Base-by-base conservation (phyloP, 2,329 filamentous ascomycete species). In the Leptosphaerulina australis region DNA sequence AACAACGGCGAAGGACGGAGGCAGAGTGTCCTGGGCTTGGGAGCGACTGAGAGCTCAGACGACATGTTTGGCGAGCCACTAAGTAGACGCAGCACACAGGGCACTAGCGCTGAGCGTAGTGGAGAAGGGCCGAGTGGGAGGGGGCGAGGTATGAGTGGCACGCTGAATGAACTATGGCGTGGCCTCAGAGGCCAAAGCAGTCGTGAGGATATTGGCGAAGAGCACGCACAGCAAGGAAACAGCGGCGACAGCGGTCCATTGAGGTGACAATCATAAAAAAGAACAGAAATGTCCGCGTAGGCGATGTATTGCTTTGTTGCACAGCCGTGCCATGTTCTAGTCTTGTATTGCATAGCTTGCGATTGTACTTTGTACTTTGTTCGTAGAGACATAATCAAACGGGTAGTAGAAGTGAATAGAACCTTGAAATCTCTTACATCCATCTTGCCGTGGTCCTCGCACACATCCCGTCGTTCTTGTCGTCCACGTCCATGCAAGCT, bases 71-170 rank as follows among this genome's bases (percentile, higher is more conserved):
- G 64, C 9, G 66, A 66, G 44, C 57, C 59, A 38, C 28, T 71
- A 1, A 59, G 57, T 20, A 35, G 67, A n/a, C 47, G 63, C 18
- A 33, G 60, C 5, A 70, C 63, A 14, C 38, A 53, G 20, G 54
- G 55, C 21, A 35, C 49, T 33, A 44, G 36, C 11, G 11, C 49
- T 26, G 44, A 45, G 51, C 8, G 52, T 40, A 25, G 52, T 29
- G 24, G 44, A 4, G n/a, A 26, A 9, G 3, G 38, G 12, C 29
- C 38, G 5, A 22, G 21, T 14, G 26, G 50, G 0, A 49, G 60
- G 22, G 58, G 59, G 3, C 54, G 66, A 31, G 68, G 67, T 53
- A 43, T 67, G 21, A 71, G 68, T 44, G 68, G 64, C 28, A 68
- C 67, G 12, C 15, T 70, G 46, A 59, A 56, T 24, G 66, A 62